Conservation (phyloP, 2,329 filamentous ascomycete genomes). For the Epichloe elymi region DNA sequence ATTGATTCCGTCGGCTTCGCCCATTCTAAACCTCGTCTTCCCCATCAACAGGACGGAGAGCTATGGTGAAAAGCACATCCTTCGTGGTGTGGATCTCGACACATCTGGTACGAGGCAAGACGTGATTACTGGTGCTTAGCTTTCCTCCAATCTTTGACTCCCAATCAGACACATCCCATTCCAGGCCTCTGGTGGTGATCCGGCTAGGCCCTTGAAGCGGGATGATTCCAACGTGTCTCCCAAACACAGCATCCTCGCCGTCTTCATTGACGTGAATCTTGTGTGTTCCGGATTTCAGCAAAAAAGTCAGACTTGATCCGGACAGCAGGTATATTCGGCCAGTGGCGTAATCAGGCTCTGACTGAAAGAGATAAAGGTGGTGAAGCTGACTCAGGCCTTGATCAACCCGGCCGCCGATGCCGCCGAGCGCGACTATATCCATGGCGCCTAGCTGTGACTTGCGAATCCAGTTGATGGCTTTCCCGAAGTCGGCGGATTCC, state of each 20-base stretch:
- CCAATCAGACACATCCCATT: constrained; percentile 87
- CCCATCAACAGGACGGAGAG: constrained; percentile 31
- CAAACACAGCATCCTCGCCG: constrained; percentile 42
- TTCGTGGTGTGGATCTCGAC: constrained; percentile 50
- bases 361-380: constrained; percentile 58
- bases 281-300: constrained; percentile 59
- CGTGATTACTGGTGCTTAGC: constrained; percentile 71
- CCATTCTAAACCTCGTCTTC: constrained; percentile 17
- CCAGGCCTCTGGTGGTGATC: constrained; percentile 69
- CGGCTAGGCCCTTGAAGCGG: constrained; percentile 65
- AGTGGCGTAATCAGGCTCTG: constrained; percentile 30
- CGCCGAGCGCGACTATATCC: constrained; percentile 71
- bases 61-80: constrained; percentile 63
- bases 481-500: constrained; percentile 82
- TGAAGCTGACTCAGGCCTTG: constrained; percentile 84
- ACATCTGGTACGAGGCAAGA: constrained; percentile 42
- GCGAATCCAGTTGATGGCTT: constrained; percentile 54
- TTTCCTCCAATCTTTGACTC: constrained; percentile 59
- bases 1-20: neutral
- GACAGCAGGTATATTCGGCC: constrained; percentile 68
- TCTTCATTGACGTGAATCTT: constrained; percentile 49
- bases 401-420: constrained; percentile 80
- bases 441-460: constrained; percentile 19
- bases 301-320: constrained; percentile 61
- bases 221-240: constrained; percentile 72